Conservation (phyloP, 2,329 filamentous ascomycete genomes). For the Colletotrichum limetticola region DNA sequence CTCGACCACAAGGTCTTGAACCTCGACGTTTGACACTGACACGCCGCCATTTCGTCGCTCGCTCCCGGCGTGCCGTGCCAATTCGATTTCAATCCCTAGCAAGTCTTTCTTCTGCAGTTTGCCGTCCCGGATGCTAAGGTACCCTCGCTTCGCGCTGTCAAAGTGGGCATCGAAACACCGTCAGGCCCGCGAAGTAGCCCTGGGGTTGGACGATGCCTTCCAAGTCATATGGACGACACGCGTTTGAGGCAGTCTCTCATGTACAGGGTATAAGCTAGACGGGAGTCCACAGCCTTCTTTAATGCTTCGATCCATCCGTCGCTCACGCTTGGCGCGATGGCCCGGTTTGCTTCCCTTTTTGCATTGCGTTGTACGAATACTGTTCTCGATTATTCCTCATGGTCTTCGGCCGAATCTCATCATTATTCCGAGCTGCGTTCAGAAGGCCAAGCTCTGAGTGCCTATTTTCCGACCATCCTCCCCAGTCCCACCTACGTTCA, state of each 20-base stretch:
- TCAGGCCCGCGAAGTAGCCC: background rate
- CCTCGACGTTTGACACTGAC: background rate
- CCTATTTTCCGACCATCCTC: constrained; percentile 21
- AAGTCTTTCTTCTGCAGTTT: constrained; percentile 7
- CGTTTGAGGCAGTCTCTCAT: constrained; percentile 16
- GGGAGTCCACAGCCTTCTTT: constrained; percentile 22
- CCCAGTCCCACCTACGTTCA: background rate
- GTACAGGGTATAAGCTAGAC: constrained; percentile 27
- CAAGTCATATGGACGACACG: constrained; percentile 23
- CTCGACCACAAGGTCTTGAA: constrained; percentile 12
- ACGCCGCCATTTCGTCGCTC: constrained; percentile 5
- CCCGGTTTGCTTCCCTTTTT: constrained; percentile 10
- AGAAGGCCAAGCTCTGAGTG: constrained; percentile 7
- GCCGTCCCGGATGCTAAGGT: background rate
- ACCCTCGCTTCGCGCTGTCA: background rate
- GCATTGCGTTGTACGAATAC: background rate
- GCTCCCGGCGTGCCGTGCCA: constrained; percentile 6
- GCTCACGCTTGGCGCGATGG: constrained; percentile 21
- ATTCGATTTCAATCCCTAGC: constrained; percentile 11
- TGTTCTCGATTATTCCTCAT: background rate
- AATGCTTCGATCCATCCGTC: constrained; percentile 29
- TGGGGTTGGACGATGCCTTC: constrained; percentile 2
- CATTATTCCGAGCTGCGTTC: background rate
- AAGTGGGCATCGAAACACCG: constrained; percentile 12
- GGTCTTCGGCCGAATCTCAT: background rate